Base-by-base conservation (phyloP, 148 eudicot genomes). In the Spergularia marina region DNA sequence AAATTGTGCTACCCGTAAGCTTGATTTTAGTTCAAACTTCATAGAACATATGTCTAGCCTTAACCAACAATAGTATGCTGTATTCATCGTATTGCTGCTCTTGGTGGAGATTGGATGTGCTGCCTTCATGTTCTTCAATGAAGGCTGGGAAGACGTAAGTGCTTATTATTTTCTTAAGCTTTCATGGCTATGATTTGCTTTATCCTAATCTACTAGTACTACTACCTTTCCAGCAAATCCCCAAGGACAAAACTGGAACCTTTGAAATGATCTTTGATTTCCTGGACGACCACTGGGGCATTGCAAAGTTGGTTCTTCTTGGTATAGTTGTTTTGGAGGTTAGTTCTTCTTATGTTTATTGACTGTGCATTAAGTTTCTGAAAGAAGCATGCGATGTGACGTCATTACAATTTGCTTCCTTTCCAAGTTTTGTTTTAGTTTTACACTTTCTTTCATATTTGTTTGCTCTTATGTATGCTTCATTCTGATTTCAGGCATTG, bases 291-390 rank as follows among this genome's bases (percentile, higher is more conserved):
- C 82, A 94, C 83, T 94, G 98, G 98, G 76, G 73, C 13, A 84
- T 87, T 79, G 77, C 79, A 23, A 94, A 84, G 81, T 94, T 97
- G 98, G 93, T 90, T 82, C 89, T 91, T 82, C 93, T 94, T 81
- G 98, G 97, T 34, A 78, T 82, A 84, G 97, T 94, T 87, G 82
- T 90, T 63, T 84, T 94, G 17, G 86, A 94, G 95, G 98, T 91
- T 73, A n/a, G 65, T 53, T 40, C 36, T 12, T 8, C 56, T 53
- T 55, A 51, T 49, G 11, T 71, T 71, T 20, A 12, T 17, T 6
- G n/a, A 41, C 47, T 51, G 25, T 59, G 47, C 76, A 51, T 25
- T 73, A 49, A n/a, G 34, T 47, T 18, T 68, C 39, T 68, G 39
- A 53, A 4, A 44, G 49, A 6, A 44, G 0, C 30, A 49, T 44